Conservation (phyloP, 257 asterid species). For the Ligustrum vulgare region DNA sequence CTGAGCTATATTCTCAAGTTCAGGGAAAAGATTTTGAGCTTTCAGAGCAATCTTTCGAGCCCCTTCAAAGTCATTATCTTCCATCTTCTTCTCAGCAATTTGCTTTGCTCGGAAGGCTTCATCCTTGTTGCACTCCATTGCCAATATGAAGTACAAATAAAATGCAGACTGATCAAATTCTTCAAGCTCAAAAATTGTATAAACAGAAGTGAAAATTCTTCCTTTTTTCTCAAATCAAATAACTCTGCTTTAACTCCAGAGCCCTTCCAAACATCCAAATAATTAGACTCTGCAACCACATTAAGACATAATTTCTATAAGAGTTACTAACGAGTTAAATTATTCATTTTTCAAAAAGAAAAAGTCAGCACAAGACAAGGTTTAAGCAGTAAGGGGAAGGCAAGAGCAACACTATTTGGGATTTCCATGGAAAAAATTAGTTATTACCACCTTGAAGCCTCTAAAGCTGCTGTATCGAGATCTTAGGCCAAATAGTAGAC, state of each 20-base stretch:
- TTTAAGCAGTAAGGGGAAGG: constrained; percentile 1
- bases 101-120: constrained; percentile 68
- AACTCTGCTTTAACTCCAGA: neutral
- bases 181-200: neutral
- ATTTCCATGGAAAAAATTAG: constrained; percentile 8
- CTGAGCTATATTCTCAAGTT: constrained; percentile 55
- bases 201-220: neutral
- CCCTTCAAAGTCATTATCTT: constrained; percentile 53
- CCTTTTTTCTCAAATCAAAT: constrained; percentile 2
- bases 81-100: constrained; percentile 66
- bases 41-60: constrained; percentile 55
- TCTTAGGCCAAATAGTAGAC: constrained; percentile 28
- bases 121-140: constrained; percentile 75
- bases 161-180: constrained; percentile 4
- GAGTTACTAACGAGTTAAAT: neutral
- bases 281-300: constrained; percentile 24
- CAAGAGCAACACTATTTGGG: neutral
- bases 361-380: neutral
- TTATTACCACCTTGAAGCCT: constrained; percentile 13
- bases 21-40: constrained; percentile 64
- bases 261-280: constrained; percentile 1
- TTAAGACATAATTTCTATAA: constrained; percentile 10
- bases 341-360: neutral
- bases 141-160: neutral
- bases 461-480: constrained; percentile 9